Conservation (phyloP, 768 basidiomycete species). For the Boletellus sp. region DNA sequence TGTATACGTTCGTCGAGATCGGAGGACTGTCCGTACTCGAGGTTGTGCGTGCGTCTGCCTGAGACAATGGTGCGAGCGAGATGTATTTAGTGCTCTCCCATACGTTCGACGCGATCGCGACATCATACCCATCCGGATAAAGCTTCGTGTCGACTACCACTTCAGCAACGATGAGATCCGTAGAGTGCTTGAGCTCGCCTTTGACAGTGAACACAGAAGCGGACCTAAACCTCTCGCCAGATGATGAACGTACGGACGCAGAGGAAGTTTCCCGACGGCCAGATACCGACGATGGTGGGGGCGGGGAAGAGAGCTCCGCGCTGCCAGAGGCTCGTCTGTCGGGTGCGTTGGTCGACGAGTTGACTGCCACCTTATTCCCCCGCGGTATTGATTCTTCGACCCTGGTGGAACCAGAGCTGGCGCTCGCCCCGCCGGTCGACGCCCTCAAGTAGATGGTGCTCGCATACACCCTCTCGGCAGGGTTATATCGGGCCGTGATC, state of each 20-base stretch:
- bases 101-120: conserved; percentile 44
- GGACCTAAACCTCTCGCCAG: conserved; percentile 31
- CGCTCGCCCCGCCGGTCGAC: conserved; percentile 8
- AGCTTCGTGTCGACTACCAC: conserved; percentile 77
- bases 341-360: conserved; percentile 13
- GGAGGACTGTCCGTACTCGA: conserved; percentile 38
- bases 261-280: conserved; percentile 18
- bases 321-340: conserved; percentile 13
- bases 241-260: conserved; percentile 31
- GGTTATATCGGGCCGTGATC: conserved; percentile 51
- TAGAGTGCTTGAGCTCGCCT: conserved; percentile 56
- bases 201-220: conserved; percentile 59
- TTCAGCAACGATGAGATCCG: conserved; percentile 75
- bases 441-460: conserved; percentile 46
- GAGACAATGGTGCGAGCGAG: conserved; percentile 26
- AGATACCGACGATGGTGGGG: conserved; percentile 25
- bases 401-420: conserved; percentile 15
- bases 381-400: conserved; percentile 39
- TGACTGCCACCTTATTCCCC: conserved; percentile 38
- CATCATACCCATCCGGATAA: conserved; percentile 72
- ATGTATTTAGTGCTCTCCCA: conserved; percentile 38
- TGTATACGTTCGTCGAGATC: conserved; percentile 58
- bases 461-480: conserved; percentile 49
- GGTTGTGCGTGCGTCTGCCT: neutral
- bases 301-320: conserved; percentile 20